phyloP scores from a whole-genome alignment of 2,329 filamentous ascomycete genomes.

The Pseudogymnoascus destructans region DNA sequence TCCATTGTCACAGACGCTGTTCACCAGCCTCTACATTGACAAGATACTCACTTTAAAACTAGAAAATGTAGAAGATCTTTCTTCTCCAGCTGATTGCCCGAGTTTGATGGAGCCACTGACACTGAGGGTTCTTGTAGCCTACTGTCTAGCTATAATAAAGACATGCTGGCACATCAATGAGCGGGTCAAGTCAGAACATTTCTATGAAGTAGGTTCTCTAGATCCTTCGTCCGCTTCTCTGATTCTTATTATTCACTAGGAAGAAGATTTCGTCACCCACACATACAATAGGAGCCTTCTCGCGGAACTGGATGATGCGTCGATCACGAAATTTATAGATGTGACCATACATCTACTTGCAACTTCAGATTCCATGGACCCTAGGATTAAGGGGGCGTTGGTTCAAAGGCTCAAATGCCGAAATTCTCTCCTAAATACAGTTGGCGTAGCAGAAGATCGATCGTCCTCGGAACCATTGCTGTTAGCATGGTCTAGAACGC shows the following conservation, averaged over 20 bases:
- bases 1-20: slow-evolving; percentile 83
- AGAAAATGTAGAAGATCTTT: slow-evolving; percentile 41
- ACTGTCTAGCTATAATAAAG: slow-evolving; percentile 76
- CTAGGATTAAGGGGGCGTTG: slow-evolving; percentile 40
- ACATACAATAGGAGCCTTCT: slow-evolving; percentile 74
- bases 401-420: slow-evolving; percentile 53
- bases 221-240: neutral
- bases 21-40: slow-evolving; percentile 86
- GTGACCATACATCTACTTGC: slow-evolving; percentile 25
- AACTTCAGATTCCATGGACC: slow-evolving; percentile 21
- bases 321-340: slow-evolving; percentile 21
- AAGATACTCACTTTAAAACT: slow-evolving; percentile 62
- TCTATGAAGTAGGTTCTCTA: slow-evolving; percentile 57
- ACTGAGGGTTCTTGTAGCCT: slow-evolving; percentile 61
- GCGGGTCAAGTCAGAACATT: slow-evolving; percentile 69
- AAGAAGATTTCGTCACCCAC: slow-evolving; percentile 93
- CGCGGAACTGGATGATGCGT: slow-evolving; percentile 41
- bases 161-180: slow-evolving; percentile 67
- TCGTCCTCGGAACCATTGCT: slow-evolving; percentile 26
- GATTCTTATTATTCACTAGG: slow-evolving; percentile 35
- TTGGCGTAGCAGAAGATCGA: slow-evolving; percentile 39
- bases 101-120: slow-evolving; percentile 33
- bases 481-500: slow-evolving; percentile 30
- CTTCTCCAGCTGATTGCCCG: slow-evolving; percentile 12
- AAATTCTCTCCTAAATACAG: slow-evolving; percentile 43